Base-by-base conservation (phyloP, 441 rosid genomes). In the Macaranga tanarius region DNA sequence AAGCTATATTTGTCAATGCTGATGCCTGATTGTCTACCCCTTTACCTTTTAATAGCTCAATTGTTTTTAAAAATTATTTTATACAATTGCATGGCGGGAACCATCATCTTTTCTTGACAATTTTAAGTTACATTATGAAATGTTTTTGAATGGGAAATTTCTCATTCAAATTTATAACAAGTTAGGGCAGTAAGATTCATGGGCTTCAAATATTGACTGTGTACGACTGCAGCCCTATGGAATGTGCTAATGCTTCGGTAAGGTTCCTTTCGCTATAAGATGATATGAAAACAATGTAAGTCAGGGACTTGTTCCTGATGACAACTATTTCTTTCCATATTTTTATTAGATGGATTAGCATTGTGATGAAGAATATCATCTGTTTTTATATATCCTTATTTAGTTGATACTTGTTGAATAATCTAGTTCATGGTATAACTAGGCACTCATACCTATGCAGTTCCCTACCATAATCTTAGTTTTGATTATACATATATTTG, bases 341-440 rank as follows among this genome's bases (percentile, higher is more conserved):
- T 48, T 48, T 13, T 44, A 20, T 20, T 10, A 20, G 28, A 42
- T 63, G 52, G 52, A 44, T 8, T 6, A 55, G 50, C 62, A 68
- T 20, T 54, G 13, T 56, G 52, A 5, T 8, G 17, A 42, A 42
- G 9, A 15, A 28, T 25, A 48, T 48, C 40, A 4, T n/a, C 45
- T 52, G 2, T 55, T 54, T 54, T 38, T 47, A 20, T 28, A 13
- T 31, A 28, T 20, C 16, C 47, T 34, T 25, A 19, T 67, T 28
- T 10, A 51, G 70, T 67, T 51, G 42, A 51, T 20, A 57, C 62
- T 54, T 38, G 62, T 68, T 55, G 22, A 69, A 56, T 69, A 56
- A n/a, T 52, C 48, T 52, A 19, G 28, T 31, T 54, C 71, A 31
- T 23, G 52, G 31, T 67, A 67, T 61, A 52, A 67, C 71, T 31